Percentiles rank a stretch among this genome's conserved stretches.
These are phyloP conservation scores for Mucor lusitanicus DNA, from an alignment of 371 early-diverging fungal species.

Conservation along the genomic window DNA sequence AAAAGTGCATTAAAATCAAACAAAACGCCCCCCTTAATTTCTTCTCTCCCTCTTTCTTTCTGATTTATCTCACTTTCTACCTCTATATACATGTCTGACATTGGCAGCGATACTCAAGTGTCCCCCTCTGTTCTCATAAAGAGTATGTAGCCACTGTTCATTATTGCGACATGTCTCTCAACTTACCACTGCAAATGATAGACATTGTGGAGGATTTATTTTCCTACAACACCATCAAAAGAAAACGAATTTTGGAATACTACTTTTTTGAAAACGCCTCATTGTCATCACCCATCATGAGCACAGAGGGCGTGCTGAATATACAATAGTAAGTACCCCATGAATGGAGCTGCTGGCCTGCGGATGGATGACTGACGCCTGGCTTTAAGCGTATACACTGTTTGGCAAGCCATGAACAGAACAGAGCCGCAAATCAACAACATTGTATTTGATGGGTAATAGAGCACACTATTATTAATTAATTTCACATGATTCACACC, in stretches of 20 bases:
- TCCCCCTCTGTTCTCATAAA: constrained; percentile 36
- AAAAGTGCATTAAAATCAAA: not conserved
- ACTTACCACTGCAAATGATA: not conserved
- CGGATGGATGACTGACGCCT: not conserved
- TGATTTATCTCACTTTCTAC: not conserved
- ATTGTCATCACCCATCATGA: constrained; percentile 56
- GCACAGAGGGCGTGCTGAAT: constrained; percentile 56
- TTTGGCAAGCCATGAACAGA: constrained; percentile 65
- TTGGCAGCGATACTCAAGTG: constrained; percentile 37
- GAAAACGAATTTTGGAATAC: constrained; percentile 43
- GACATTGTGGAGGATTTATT: constrained; percentile 48
- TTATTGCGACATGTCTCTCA: not conserved
- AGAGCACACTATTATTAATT: not conserved
- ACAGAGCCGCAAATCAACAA: constrained; percentile 56
- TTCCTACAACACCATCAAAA: constrained; percentile 41
- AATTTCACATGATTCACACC: constrained; percentile 4
- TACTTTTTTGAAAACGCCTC: constrained; percentile 46
- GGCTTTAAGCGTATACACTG: constrained; percentile 57
- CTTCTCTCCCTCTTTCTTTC: not conserved
- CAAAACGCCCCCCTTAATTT: not conserved
- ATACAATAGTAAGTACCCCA: constrained; percentile 48
- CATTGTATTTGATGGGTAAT: constrained; percentile 60
- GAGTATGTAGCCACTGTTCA: constrained; percentile 16
- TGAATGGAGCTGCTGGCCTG: not conserved
- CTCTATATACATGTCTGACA: constrained; percentile 36